phyloP scores from a whole-genome alignment of 768 basidiomycete genomes.

The Suillus alpinus region DNA sequence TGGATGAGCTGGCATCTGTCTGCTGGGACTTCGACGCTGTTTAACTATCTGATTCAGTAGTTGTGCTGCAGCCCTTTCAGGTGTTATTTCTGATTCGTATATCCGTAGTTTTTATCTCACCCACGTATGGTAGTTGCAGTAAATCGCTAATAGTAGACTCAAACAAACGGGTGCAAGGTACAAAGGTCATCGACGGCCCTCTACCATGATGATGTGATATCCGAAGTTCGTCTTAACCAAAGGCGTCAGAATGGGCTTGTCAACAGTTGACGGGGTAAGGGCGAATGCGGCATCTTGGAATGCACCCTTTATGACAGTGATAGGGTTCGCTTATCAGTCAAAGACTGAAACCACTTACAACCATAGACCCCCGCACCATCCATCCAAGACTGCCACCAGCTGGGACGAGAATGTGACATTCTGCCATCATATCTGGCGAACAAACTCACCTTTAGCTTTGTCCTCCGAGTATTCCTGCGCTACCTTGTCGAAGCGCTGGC shows the following conservation, averaged over 20 bases:
- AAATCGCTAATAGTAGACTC: constrained; percentile 1
- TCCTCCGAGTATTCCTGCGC: constrained; percentile 90
- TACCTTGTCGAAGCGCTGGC: constrained; percentile 82
- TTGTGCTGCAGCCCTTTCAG: neutral
- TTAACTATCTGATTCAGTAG: neutral
- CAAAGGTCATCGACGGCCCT: constrained; percentile 60
- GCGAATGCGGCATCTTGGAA: constrained; percentile 91
- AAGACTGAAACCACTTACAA: constrained; percentile 37
- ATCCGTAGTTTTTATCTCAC: constrained; percentile 5
- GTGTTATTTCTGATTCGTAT: constrained; percentile 3
- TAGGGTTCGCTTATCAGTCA: constrained; percentile 7
- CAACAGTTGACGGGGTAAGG: constrained; percentile 73
- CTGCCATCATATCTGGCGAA: neutral
- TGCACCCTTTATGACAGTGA: constrained; percentile 40
- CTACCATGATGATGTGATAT: constrained; percentile 91
- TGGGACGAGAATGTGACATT: constrained; percentile 24
- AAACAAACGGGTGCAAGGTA: neutral
- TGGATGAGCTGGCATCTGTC: constrained; percentile 2
- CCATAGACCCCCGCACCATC: constrained; percentile 87
- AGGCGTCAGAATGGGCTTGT: constrained; percentile 68
- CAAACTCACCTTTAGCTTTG: constrained; percentile 72
- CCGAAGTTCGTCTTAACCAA: constrained; percentile 83
- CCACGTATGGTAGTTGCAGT: neutral
- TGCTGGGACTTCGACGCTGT: neutral
- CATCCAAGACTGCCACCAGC: constrained; percentile 86